A percentile compares a stretch with the other conserved stretches of the same genome.
Evolutionary conservation across 306 rosid genomes (phyloP).

Genomic region (Datisca glomerata): DNA sequence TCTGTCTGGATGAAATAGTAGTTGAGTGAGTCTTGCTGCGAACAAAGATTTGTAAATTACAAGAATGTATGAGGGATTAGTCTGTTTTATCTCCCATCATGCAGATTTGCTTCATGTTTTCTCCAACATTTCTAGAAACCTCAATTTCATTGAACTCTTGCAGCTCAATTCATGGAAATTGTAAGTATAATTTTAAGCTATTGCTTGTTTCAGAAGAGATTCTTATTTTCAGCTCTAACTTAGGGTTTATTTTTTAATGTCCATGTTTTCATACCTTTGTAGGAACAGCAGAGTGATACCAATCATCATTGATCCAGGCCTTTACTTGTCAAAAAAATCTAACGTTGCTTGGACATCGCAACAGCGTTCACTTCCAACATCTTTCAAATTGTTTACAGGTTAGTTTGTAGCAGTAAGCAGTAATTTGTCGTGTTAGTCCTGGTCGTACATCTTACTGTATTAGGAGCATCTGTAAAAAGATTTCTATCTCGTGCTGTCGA

Average conservation of each 20-base stretch:
- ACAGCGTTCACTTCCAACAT: conserved; percentile 76
- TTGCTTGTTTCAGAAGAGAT: too few species aligned
- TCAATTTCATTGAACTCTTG: conserved; percentile 80
- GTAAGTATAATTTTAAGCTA: conserved; percentile 52
- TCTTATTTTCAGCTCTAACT: too few species aligned
- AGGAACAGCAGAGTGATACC: conserved; percentile 94
- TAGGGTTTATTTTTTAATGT: too few species aligned
- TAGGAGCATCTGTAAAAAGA: too few species aligned
- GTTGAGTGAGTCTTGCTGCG: too few species aligned
- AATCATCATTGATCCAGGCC: conserved; percentile 59
- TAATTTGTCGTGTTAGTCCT: not conserved
- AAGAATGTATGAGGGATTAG: too few species aligned
- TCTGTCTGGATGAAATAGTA: too few species aligned
- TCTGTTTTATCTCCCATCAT: conserved; percentile 17
- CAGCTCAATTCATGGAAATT: conserved; percentile 77
- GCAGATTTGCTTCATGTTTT: conserved; percentile 88
- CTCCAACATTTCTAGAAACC: conserved; percentile 66
- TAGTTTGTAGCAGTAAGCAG: conserved; percentile 1
- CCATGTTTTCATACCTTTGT: conserved; percentile 14
- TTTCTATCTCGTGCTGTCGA: too few species aligned
- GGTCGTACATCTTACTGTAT: too few species aligned
- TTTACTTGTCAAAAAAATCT: conserved; percentile 56
- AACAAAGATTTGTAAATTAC: too few species aligned
- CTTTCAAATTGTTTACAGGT: conserved; percentile 83
- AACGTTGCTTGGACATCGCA: conserved; percentile 75